These are phyloP conservation scores for Phalaenopsis hybrid DNA, from an alignment of 116 monocot genomes.

Conservation along the genomic window DNA sequence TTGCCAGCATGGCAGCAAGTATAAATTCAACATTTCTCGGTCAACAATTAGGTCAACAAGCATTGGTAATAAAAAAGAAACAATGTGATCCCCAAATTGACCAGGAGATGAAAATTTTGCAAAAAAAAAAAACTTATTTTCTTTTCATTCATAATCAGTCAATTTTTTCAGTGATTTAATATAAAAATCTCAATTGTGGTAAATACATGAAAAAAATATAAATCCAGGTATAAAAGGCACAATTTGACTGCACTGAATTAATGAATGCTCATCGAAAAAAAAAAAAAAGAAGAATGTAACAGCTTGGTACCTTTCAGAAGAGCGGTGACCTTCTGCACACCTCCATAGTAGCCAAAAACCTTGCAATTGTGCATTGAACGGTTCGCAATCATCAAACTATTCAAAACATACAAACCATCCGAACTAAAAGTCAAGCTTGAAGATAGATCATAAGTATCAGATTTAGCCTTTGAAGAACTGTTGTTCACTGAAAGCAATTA, in stretches of 20 bases:
- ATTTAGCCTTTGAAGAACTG: conserved; percentile 21
- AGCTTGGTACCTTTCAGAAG: conserved; percentile 75
- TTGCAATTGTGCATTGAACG: conserved; percentile 86
- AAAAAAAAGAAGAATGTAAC: conserved; percentile 7
- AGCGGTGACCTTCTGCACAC: conserved; percentile 87
- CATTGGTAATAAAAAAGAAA: too few species aligned
- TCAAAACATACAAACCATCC: conserved; percentile 56
- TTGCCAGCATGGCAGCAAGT: too few species aligned
- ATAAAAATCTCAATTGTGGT: not conserved
- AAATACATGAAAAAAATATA: not conserved
- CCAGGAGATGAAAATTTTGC: not conserved
- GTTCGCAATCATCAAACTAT: conserved; percentile 57
- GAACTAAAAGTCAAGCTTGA: conserved; percentile 35
- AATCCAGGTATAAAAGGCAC: not conserved
- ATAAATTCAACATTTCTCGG: too few species aligned
- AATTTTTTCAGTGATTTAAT: not conserved
- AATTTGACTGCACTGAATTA: not conserved
- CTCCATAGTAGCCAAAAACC: conserved; percentile 96
- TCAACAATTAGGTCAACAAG: too few species aligned
- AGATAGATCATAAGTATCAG: conserved; percentile 40
- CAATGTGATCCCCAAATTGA: too few species aligned
- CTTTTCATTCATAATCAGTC: not conserved
- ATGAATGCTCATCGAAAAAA: not conserved
- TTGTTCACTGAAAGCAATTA: conserved; percentile 31
- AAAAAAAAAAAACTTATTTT: not conserved